phyloP scores from a whole-genome alignment of 306 rosid species.

The Quillaja saponaria region DNA sequence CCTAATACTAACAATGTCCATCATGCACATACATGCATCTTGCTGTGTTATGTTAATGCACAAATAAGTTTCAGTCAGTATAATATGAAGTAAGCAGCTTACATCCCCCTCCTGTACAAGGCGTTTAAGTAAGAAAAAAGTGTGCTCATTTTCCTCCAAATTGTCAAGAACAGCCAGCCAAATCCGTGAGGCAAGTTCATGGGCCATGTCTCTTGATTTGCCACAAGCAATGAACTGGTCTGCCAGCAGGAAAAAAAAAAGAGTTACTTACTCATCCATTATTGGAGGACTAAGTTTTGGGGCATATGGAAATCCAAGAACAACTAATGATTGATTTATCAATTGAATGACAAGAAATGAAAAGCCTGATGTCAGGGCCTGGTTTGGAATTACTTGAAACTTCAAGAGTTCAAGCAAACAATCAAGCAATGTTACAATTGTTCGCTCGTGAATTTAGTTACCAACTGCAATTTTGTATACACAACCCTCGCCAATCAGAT shows the following conservation, averaged over 20 bases:
- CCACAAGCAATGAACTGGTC: slow-evolving; percentile 84
- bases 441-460: not conserved
- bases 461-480: not conserved
- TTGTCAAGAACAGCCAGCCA: slow-evolving; percentile 80
- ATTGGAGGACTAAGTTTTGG: not conserved
- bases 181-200: slow-evolving; percentile 64
- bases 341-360: not conserved
- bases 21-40: too few relatives aligned
- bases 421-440: not conserved
- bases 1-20: too few relatives aligned
- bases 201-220: slow-evolving; percentile 66
- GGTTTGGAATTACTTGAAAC: not conserved
- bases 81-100: slow-evolving; percentile 31
- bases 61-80: not conserved
- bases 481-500: not conserved
- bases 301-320: not conserved
- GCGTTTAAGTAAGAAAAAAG: slow-evolving; percentile 62
- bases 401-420: not conserved
- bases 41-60: not conserved
- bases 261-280: not conserved
- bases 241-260: slow-evolving; percentile 27
- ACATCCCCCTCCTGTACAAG: slow-evolving; percentile 78
- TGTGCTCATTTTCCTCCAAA: slow-evolving; percentile 60
- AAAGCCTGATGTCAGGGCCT: not conserved
- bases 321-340: not conserved